Conservation (phyloP, 2,329 filamentous ascomycete genomes). For the Whalleya microplaca region DNA sequence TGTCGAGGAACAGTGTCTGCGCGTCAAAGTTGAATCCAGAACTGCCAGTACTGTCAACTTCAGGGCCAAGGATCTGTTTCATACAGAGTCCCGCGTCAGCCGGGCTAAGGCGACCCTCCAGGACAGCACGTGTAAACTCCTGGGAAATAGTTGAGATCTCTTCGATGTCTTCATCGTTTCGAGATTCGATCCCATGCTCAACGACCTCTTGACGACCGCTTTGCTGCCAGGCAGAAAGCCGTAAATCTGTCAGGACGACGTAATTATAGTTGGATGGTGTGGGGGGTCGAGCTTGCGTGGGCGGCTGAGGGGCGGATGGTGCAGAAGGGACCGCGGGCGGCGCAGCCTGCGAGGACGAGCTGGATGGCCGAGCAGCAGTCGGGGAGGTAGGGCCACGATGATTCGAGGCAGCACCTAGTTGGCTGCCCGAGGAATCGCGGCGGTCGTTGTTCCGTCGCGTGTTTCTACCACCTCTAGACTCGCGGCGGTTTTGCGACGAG, state of each 20-base stretch:
- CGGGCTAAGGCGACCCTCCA: slow-evolving; percentile 70
- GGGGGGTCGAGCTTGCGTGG: slow-evolving; percentile 36
- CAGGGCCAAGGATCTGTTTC: slow-evolving; percentile 71
- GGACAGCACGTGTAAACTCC: slow-evolving; percentile 77
- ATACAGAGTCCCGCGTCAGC: slow-evolving; percentile 72
- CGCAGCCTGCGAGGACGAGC: slow-evolving; percentile 42
- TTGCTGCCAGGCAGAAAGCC: slow-evolving; percentile 68
- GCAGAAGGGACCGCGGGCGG: slow-evolving; percentile 32
- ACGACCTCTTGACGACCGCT: slow-evolving; percentile 70
- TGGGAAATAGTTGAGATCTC: slow-evolving; percentile 77
- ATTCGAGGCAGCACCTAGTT: slow-evolving; percentile 31
- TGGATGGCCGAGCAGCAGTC: slow-evolving; percentile 40
- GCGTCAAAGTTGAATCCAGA: slow-evolving; percentile 59
- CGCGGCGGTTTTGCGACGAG: slow-evolving; percentile 38
- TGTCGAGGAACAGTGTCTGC: slow-evolving; percentile 79
- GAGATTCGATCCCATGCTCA: slow-evolving; percentile 65
- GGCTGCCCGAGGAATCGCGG: slow-evolving; percentile 54
- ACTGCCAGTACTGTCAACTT: slow-evolving; percentile 51
- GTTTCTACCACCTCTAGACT: slow-evolving; percentile 50
- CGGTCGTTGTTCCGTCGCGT: slow-evolving; percentile 52
- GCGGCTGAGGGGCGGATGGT: slow-evolving; percentile 22
- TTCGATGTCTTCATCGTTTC: slow-evolving; percentile 68
- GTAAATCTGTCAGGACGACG: slow-evolving; percentile 73
- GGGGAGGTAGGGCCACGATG: slow-evolving; percentile 38
- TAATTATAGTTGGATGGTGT: slow-evolving; percentile 66